Evolutionary conservation across 2,329 filamentous ascomycete genomes (phyloP).

Genomic region (Fusarium praegraminearum): DNA sequence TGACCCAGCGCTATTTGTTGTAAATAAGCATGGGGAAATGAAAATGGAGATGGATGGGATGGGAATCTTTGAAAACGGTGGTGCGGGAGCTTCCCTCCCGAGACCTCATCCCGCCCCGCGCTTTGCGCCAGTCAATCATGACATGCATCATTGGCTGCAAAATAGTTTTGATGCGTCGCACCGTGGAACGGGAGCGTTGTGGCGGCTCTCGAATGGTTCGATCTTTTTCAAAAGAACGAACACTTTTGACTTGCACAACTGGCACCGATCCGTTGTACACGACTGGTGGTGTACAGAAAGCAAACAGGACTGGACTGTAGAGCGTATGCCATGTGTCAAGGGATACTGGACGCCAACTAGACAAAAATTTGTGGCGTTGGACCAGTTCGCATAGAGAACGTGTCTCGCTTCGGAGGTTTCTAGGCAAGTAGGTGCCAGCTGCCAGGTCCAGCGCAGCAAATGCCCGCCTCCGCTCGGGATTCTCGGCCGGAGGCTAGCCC

Average conservation of each 20-base stretch:
- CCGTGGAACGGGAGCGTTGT: conserved; percentile 14
- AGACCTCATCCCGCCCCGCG: conserved; percentile 39
- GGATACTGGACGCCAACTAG: conserved; percentile 5
- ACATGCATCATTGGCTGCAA: conserved; percentile 35
- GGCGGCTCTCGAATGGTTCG: conserved; percentile 27
- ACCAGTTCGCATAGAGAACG: conserved; percentile 12
- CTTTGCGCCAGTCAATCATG: conserved; percentile 35
- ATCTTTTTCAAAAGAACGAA: not conserved
- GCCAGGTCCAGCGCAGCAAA: not conserved
- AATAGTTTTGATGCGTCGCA: conserved; percentile 25
- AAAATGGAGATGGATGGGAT: conserved; percentile 12
- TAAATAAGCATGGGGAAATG: conserved; percentile 16
- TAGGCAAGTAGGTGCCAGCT: conserved; percentile 5
- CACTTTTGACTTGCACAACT: conserved; percentile 9
- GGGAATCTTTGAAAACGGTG: conserved; percentile 31
- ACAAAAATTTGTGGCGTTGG: conserved; percentile 30
- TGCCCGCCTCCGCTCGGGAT: conserved; percentile 10
- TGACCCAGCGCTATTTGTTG: not conserved
- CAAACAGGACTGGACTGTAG: not conserved
- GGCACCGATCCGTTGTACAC: conserved; percentile 9
- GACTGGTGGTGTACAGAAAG: conserved; percentile 16
- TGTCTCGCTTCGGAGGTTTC: conserved; percentile 38
- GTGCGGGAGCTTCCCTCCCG: conserved; percentile 44
- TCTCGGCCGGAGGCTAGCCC: conserved; percentile 7
- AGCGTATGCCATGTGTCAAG: conserved; percentile 32